Evolutionary conservation across 108 stramenopile genomes (phyloP).

Genomic region (Schizochytrium sp.): DNA sequence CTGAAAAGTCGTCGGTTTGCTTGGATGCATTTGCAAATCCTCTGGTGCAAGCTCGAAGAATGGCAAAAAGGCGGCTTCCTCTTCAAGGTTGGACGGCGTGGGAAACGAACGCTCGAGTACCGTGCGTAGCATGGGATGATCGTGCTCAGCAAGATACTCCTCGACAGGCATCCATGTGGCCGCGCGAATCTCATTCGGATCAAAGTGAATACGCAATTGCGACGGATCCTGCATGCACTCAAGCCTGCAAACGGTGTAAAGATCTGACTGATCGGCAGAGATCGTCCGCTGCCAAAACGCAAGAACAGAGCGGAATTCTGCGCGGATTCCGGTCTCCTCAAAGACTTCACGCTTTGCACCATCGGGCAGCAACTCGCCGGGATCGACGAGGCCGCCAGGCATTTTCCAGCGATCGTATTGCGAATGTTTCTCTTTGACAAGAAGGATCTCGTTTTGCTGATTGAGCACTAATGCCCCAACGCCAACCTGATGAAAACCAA

Average conservation of each 20-base stretch:
- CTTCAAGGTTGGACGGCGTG: not conserved
- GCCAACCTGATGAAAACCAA: not conserved
- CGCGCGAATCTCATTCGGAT: not conserved
- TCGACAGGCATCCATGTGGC: not conserved
- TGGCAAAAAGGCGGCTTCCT: not conserved
- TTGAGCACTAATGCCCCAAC: constrained; percentile 18
- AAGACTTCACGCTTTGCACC: constrained; percentile 68
- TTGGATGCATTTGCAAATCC: not conserved
- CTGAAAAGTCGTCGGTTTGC: not conserved
- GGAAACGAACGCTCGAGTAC: not conserved
- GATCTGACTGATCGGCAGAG: not conserved
- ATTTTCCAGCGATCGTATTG: constrained; percentile 57
- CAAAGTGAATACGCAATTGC: not conserved
- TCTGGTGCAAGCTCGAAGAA: not conserved
- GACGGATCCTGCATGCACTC: not conserved
- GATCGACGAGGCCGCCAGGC: constrained; percentile 67
- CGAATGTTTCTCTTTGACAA: constrained; percentile 2
- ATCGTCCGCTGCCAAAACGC: constrained; percentile 60
- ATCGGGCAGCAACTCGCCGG: constrained; percentile 65
- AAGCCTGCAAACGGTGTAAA: not conserved
- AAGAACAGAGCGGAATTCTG: constrained; percentile 54
- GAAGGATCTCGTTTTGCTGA: not conserved
- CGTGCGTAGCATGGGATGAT: not conserved
- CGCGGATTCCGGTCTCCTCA: constrained; percentile 75
- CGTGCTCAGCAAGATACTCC: not conserved